phyloP scores from a whole-genome alignment of 805 yeast genomes.

The Candida stauntonica region DNA sequence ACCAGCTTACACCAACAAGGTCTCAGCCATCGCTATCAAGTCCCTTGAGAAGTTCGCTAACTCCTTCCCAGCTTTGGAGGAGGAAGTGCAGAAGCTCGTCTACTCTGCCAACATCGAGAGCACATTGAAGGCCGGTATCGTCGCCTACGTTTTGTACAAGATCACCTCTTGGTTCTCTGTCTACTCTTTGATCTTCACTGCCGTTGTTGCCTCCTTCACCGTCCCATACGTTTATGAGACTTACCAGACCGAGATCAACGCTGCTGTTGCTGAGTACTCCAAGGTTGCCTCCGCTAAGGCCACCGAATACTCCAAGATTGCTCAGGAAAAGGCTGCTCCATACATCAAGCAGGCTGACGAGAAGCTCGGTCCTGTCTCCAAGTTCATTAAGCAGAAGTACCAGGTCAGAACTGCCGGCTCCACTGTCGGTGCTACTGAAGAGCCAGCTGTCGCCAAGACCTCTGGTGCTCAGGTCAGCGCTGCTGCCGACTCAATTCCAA shows the following conservation, averaged over 20 bases:
- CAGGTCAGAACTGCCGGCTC: constrained; percentile 65
- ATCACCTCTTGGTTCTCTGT: constrained; percentile 73
- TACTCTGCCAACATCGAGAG: constrained; percentile 68
- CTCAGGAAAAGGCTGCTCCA: constrained; percentile 57
- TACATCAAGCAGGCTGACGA: constrained; percentile 50
- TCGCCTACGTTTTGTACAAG: constrained; percentile 60
- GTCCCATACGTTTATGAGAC: constrained; percentile 69
- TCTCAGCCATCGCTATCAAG: constrained; percentile 36
- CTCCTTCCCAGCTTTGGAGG: constrained; percentile 47
- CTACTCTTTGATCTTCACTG: constrained; percentile 56
- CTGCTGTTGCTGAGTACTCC: constrained; percentile 44
- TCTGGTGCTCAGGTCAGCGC: constrained; percentile 15
- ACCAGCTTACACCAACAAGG: constrained; percentile 46
- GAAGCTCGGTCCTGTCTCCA: constrained; percentile 64
- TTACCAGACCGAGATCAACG: constrained; percentile 75
- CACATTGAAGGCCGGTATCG: constrained; percentile 69
- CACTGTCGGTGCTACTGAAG: constrained; percentile 30
- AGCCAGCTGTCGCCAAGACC: constrained; percentile 15
- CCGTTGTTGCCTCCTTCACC: constrained; percentile 63
- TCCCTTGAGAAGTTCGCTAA: constrained; percentile 40
- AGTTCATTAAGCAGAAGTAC: constrained; percentile 50
- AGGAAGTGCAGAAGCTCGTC: constrained; percentile 48
- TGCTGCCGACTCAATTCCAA: constrained; percentile 6
- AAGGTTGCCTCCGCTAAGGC: constrained; percentile 48
- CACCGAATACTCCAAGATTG: constrained; percentile 39